These are phyloP conservation scores for Uncinocarpus reesii DNA, from an alignment of 2,329 filamentous ascomycete genomes.

Conservation along the genomic window DNA sequence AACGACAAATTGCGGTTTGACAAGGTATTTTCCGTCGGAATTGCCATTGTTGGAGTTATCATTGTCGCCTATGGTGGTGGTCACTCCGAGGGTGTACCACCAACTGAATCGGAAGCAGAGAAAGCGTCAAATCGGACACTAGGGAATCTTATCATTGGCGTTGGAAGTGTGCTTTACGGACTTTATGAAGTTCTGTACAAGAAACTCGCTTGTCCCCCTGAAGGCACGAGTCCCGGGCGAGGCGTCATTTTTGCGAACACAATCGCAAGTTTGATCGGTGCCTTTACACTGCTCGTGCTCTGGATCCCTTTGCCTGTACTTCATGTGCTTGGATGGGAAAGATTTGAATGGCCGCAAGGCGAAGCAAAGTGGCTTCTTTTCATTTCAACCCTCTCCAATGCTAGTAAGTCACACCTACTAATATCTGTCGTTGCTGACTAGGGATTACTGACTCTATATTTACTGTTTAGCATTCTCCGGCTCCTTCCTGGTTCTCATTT, in stretches of 20 bases:
- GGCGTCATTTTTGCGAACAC: slow-evolving; percentile 93
- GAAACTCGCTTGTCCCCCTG: slow-evolving; percentile 80
- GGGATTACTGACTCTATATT: neutral
- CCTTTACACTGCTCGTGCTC: slow-evolving; percentile 73
- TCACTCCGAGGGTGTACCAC: slow-evolving; percentile 39
- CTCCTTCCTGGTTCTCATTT: slow-evolving; percentile 85
- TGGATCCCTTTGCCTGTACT: slow-evolving; percentile 87
- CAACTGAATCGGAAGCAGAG: slow-evolving; percentile 25
- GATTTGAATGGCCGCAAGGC: slow-evolving; percentile 69
- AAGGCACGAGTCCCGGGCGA: slow-evolving; percentile 71
- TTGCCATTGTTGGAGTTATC: slow-evolving; percentile 82
- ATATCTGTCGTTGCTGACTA: slow-evolving; percentile 10
- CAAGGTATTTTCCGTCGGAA: slow-evolving; percentile 74
- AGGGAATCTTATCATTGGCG: slow-evolving; percentile 84
- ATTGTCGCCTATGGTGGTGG: slow-evolving; percentile 90
- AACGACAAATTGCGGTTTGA: slow-evolving; percentile 72
- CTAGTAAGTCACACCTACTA: slow-evolving; percentile 44
- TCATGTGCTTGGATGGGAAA: slow-evolving; percentile 67
- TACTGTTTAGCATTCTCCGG: slow-evolving; percentile 59
- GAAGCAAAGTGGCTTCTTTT: slow-evolving; percentile 69
- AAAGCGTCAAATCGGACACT: slow-evolving; percentile 59
- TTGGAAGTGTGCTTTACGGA: slow-evolving; percentile 85
- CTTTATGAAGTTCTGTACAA: slow-evolving; percentile 98
- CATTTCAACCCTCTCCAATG: slow-evolving; percentile 75
- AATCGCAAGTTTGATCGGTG: slow-evolving; percentile 76